Base-by-base conservation (phyloP, 2,329 filamentous ascomycete species). In the Botrytis medusae region DNA sequence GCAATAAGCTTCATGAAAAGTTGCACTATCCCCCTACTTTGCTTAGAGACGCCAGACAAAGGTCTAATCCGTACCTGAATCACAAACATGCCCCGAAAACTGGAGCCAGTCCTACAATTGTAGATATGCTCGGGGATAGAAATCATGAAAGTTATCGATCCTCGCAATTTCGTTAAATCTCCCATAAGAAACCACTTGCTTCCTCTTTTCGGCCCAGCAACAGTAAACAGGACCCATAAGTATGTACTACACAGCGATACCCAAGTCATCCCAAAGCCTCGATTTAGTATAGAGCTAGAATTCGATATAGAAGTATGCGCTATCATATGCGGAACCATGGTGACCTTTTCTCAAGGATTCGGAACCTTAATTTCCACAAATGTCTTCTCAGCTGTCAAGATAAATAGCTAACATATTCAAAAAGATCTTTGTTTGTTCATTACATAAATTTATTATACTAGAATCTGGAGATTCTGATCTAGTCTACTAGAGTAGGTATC, bases 81-180 rank as follows among this genome's bases (percentile, higher is more conserved):
- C 73, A 20, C 34, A 54, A 22, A 25, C 16, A 44, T 29, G 34
- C 32, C 7, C 57, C 22, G 4, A 25, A 18, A 34, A 12, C 14
- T 40, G 40, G 78, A 79, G 76, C 72, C 78, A 57, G 76, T 79
- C 57, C 69, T 81, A 18, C 72, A 79, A 34, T 82, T 77, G 3
- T 73, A 77, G 37, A 80, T 80, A n/a, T 77, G 77, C 67, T 79
- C 79, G 16, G 77, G 78, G 3, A 81, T 77, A 18, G 83, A 83
- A 79, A 81, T 83, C 72, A 84, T 84, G 83, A 80, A 77, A 51
- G 82, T 91, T 83, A 85, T 91, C 51, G 89, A 88, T 32, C 82
- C 83, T 1, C 88, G 90, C 80, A 89, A 90, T 80, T 91, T 91
- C 77, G 88, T 91, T 78, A 91, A 90, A 78, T 83, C 84, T 22